Conservation (phyloP, 257 asterid species). For the Nicotiana otophora region DNA sequence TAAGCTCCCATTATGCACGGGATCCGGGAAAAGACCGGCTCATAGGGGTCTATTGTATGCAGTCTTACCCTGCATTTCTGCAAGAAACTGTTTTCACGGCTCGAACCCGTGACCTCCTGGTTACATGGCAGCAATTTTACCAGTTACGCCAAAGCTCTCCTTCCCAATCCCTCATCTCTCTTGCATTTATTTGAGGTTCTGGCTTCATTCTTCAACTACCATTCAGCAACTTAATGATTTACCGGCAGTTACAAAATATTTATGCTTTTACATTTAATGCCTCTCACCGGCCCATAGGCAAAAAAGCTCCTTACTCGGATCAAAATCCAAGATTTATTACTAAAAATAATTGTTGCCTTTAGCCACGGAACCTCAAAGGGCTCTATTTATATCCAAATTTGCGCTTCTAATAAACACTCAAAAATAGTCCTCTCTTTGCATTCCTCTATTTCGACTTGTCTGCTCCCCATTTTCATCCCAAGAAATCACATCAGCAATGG, state of each 20-base stretch:
- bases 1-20: no score
- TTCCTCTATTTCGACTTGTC: not conserved
- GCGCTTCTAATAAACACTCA: not conserved
- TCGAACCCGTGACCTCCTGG: no score
- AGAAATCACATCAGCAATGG: conserved; percentile 22
- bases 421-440: not conserved
- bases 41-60: no score
- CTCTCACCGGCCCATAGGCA: not conserved
- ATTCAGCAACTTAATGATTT: not conserved
- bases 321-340: not conserved
- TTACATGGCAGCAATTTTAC: no score
- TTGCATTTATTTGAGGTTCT: not conserved
- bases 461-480: not conserved
- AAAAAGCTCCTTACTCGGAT: not conserved
- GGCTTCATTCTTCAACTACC: conserved; percentile 3
- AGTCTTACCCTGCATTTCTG: no score
- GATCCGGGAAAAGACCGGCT: no score
- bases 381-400: conserved; percentile 19
- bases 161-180: not conserved
- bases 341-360: not conserved
- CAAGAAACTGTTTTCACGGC: fast-evolving
- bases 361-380: not conserved
- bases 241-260: not conserved
- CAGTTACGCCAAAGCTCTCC: fast-evolving
- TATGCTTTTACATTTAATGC: not conserved